Evolutionary conservation across 2,329 filamentous ascomycete species (phyloP).

Genomic region (Fusarium subtropicale): DNA sequence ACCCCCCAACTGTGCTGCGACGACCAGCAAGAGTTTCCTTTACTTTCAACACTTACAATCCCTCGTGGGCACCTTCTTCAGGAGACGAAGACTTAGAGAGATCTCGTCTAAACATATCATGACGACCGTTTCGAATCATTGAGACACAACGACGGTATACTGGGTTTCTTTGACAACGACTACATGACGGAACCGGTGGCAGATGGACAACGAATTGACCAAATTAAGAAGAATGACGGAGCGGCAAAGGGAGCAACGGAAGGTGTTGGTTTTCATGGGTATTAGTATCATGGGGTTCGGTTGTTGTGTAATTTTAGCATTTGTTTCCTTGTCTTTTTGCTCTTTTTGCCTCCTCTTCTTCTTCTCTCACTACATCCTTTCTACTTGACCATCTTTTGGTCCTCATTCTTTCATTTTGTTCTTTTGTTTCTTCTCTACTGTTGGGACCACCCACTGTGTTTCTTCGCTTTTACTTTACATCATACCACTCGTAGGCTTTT

Average conservation of each 20-base stretch:
- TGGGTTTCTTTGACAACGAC: constrained; percentile 35
- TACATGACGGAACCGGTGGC: constrained; percentile 30
- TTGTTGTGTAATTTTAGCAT: constrained; percentile 40
- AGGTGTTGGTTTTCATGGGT: constrained; percentile 30
- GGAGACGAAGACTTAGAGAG: constrained; percentile 9
- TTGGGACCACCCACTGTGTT: constrained; percentile 30
- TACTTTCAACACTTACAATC: constrained; percentile 23
- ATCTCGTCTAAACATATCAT: constrained; percentile 6
- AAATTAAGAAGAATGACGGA: constrained; percentile 27
- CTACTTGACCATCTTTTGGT: constrained; percentile 6
- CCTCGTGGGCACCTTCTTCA: constrained; percentile 17
- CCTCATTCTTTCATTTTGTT: constrained; percentile 14
- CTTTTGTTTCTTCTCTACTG: constrained; percentile 19
- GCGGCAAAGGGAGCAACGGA: constrained; percentile 23
- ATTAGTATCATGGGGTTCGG: constrained; percentile 24
- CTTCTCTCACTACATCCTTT: constrained; percentile 6
- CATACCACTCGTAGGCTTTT: constrained; percentile 46
- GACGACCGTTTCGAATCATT: constrained; percentile 12
- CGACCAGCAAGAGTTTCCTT: constrained; percentile 3
- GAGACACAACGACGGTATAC: constrained; percentile 19
- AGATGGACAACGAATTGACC: constrained; percentile 32
- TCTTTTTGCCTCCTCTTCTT: constrained; percentile 8
- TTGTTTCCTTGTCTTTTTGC: constrained; percentile 9
- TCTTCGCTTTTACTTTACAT: constrained; percentile 35
- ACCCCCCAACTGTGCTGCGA: not conserved